These are phyloP conservation scores for Sugiyamaella grinbergsii DNA, from an alignment of 1,139 yeast species.

Conservation along the genomic window DNA sequence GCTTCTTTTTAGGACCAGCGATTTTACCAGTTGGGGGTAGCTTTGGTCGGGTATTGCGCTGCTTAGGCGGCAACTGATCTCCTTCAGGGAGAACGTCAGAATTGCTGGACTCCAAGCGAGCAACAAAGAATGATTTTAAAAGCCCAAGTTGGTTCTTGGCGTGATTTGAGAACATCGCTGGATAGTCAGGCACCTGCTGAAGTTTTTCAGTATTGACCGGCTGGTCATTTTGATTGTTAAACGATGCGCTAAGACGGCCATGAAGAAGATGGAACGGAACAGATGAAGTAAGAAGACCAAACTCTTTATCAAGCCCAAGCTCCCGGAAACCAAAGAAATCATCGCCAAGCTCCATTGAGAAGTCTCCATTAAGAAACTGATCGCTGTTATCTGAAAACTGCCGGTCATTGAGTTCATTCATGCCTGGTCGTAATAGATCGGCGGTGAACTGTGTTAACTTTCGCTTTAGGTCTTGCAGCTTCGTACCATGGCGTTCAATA, in stretches of 20 bases:
- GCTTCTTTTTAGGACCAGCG: conserved; percentile 60
- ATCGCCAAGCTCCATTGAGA: conserved; percentile 82
- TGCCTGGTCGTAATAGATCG: conserved; percentile 77
- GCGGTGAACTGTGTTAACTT: conserved; percentile 76
- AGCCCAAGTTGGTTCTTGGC: conserved; percentile 56
- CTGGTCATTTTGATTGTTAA: conserved; percentile 28
- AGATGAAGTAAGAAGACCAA: conserved; percentile 79
- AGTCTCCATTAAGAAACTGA: conserved; percentile 92
- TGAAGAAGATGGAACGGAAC: conserved; percentile 90
- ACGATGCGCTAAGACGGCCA: conserved; percentile 58
- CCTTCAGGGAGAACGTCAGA: conserved; percentile 59
- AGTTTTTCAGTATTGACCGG: conserved; percentile 28
- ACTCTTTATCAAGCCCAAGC: conserved; percentile 89
- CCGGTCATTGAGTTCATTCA: conserved; percentile 67
- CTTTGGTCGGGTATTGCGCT: conserved; percentile 76
- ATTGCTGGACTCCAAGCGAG: conserved; percentile 36
- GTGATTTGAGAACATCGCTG: conserved; percentile 52
- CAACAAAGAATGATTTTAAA: conserved; percentile 57
- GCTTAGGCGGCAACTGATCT: conserved; percentile 79
- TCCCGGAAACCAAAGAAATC: conserved; percentile 97
- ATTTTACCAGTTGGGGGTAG: conserved; percentile 95
- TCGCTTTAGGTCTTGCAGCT: conserved; percentile 65
- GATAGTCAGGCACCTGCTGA: conserved; percentile 43
- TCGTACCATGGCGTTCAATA: conserved; percentile 65
- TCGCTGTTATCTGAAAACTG: conserved; percentile 90